Base-by-base conservation (phyloP, 2,329 filamentous ascomycete genomes). In the Aspergillus pseudoglaucus region DNA sequence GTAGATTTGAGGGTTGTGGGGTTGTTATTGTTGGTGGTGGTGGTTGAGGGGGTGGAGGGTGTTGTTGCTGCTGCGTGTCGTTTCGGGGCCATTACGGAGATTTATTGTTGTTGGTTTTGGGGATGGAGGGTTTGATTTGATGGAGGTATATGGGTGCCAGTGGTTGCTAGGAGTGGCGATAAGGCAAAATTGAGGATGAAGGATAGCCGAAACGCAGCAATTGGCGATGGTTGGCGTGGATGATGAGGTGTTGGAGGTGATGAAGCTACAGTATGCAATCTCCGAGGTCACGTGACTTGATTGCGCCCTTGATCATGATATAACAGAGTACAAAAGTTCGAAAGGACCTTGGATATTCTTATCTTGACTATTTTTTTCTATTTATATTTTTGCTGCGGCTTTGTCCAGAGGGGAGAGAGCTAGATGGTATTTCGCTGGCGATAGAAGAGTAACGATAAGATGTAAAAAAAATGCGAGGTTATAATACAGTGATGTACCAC, bases 31-130 rank as follows among this genome's bases (percentile, higher is more conserved):
- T n/a, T n/a, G 15, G 37, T 12, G 57, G 43, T 44, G 56, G 48
- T 23, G 12, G 63, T 44, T 49, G 59, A 39, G 56, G 57, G 49
- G 59, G 57, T 53, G 48, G 63, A 54, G 51, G 61, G 56, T 47
- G 60, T 59, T 52, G 62, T 57, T 52, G 57, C 54, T 58, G 60
- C 47, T 37, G 54, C 48, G 45, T 55, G 47, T 47, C 55, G 56
- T 62, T 66, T 66, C 17, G 61, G 51, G 6, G 55, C 50, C 61
- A 65, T 64, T 54, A 41, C 39, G 22, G 42, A 44, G 27, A 9
- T n/a, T 7, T 39, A 17, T 42, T 14, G 18, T 42, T 42, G 20
- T 18, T 25, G 18, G 4, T 4, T 18, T 23, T 10, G n/a, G 39
- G 15, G 40, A 23, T 42, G 18, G 10, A 41, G 4, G 22, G 3